Evolutionary conservation across 306 rosid genomes (phyloP).

Genomic region (Parietaria judaica): DNA sequence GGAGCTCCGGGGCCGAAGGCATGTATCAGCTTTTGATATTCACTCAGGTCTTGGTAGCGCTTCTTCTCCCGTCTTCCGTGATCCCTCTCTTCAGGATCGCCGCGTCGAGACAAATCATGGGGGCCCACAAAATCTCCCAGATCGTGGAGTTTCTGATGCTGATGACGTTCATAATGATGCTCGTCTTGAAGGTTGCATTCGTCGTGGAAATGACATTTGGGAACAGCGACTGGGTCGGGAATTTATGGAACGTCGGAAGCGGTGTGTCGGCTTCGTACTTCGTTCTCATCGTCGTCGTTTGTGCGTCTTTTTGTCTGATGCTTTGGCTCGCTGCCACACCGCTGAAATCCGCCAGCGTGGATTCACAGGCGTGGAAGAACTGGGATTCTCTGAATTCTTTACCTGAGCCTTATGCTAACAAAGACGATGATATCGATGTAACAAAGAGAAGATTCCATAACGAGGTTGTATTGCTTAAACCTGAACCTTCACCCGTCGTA

Average conservation of each 20-base stretch:
- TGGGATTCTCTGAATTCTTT: constrained; percentile 36
- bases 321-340: constrained; percentile 89
- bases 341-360: constrained; percentile 55
- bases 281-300: constrained; percentile 44
- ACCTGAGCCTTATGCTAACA: constrained; percentile 17
- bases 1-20: constrained; percentile 94
- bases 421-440: constrained; percentile 25
- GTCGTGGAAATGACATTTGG: constrained; percentile 84
- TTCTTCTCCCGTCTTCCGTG: constrained; percentile 84
- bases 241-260: constrained; percentile 60
- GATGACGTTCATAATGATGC: constrained; percentile 63
- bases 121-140: constrained; percentile 65
- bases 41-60: constrained; percentile 76
- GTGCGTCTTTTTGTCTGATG: constrained; percentile 59
- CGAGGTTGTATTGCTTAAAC: constrained; percentile 30
- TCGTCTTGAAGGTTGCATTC: constrained; percentile 69
- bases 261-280: constrained; percentile 45
- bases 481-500: constrained; percentile 29
- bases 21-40: constrained; percentile 75
- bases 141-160: constrained; percentile 55
- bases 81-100: constrained; percentile 89
- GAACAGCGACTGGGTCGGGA: constrained; percentile 73
- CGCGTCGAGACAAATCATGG: constrained; percentile 79
- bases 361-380: constrained; percentile 43
- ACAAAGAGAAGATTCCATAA: constrained; percentile 32